Evolutionary conservation across 495 filamentous ascomycete species (phyloP).

Genomic region (Penicillium manginii): DNA sequence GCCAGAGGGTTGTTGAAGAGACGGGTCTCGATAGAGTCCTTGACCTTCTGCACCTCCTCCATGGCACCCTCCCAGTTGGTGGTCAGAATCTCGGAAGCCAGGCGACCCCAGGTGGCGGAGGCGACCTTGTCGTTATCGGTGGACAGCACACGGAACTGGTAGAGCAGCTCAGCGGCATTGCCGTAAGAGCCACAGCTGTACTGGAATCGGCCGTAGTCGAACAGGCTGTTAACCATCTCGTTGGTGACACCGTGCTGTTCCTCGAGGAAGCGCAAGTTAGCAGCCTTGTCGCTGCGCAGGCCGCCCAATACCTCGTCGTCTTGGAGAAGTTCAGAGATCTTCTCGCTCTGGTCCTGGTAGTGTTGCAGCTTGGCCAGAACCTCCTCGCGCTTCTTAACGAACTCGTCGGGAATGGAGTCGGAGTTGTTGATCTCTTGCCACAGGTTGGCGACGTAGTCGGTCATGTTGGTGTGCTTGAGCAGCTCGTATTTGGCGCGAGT

Average conservation of each 20-base stretch:
- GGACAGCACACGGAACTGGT: constrained; percentile 94
- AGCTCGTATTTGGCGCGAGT: constrained; percentile 86
- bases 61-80: constrained; percentile 95
- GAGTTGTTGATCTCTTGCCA: constrained; percentile 84
- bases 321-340: constrained; percentile 81
- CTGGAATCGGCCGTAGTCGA: constrained; percentile 92
- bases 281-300: constrained; percentile 91
- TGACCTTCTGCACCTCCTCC: constrained; percentile 92
- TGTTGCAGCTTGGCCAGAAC: constrained; percentile 79
- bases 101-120: constrained; percentile 93
- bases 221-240: constrained; percentile 93
- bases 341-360: constrained; percentile 80
- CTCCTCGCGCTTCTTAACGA: constrained; percentile 82
- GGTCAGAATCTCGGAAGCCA: constrained; percentile 90
- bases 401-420: constrained; percentile 79
- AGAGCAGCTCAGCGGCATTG: constrained; percentile 84
- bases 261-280: constrained; percentile 95
- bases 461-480: constrained; percentile 96
- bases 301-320: constrained; percentile 86
- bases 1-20: constrained; percentile 94
- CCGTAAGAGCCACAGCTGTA: constrained; percentile 94
- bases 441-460: constrained; percentile 88
- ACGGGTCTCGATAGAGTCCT: constrained; percentile 87
- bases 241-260: constrained; percentile 90
- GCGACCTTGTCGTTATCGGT: constrained; percentile 97